Conservation (phyloP, 768 basidiomycete species). For the Lyophyllum decastes region DNA sequence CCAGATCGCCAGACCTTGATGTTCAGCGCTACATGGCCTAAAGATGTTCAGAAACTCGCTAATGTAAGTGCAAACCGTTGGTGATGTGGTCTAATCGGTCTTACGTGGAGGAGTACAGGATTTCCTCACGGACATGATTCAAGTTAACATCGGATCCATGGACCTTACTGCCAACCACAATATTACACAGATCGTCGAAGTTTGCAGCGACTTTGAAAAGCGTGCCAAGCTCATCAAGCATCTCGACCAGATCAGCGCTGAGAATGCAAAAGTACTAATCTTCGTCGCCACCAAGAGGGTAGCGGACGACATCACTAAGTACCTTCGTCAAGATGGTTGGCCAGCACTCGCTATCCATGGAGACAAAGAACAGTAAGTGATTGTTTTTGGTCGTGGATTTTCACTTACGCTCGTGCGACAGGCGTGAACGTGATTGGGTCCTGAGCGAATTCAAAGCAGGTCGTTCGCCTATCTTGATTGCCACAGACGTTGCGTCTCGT, state of each 20-base stretch:
- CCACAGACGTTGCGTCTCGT: constrained; percentile 99
- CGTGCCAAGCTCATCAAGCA: constrained; percentile 95
- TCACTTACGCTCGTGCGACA: constrained; percentile 26
- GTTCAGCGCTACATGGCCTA: constrained; percentile 99
- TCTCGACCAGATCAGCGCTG: constrained; percentile 92
- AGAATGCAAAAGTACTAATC: constrained; percentile 98
- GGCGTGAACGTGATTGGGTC: constrained; percentile 99
- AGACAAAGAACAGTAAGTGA: constrained; percentile 92
- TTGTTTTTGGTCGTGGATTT: background rate
- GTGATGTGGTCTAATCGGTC: background rate
- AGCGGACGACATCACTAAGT: constrained; percentile 98
- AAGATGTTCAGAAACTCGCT: constrained; percentile 97
- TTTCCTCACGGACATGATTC: constrained; percentile 95
- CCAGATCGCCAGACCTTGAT: constrained; percentile 98
- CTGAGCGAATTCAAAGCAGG: constrained; percentile 97
- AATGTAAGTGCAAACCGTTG: constrained; percentile 47
- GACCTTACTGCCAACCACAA: constrained; percentile 98
- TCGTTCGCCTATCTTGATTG: constrained; percentile 95
- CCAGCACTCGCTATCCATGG: constrained; percentile 99
- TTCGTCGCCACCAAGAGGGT: constrained; percentile 98
- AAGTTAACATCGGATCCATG: constrained; percentile 99
- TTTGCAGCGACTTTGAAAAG: constrained; percentile 98
- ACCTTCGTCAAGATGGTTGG: constrained; percentile 97
- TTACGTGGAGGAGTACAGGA: constrained; percentile 52
- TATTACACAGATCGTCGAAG: constrained; percentile 93